Percentiles rank a stretch among this genome's conserved stretches.
Conservation (phyloP, 805 yeast genomes). For the Wickerhamomyces chambardii region DNA sequence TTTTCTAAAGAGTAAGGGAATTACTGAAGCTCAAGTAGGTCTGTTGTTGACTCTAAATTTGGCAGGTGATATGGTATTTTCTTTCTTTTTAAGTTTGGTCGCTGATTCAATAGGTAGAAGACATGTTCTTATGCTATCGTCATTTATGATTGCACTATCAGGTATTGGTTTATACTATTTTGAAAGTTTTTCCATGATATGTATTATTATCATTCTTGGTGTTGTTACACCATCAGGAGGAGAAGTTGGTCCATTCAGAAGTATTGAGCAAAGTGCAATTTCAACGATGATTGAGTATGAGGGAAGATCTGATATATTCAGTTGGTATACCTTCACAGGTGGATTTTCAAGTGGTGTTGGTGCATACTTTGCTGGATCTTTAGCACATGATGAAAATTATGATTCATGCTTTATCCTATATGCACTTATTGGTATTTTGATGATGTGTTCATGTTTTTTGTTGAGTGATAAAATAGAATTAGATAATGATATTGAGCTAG, state of each 20-base stretch:
- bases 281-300: constrained; percentile 35
- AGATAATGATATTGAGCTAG: background rate
- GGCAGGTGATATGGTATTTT: constrained; percentile 41
- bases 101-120: constrained; percentile 41
- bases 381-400: constrained; percentile 11
- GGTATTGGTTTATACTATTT: constrained; percentile 29
- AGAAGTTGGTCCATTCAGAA: constrained; percentile 50
- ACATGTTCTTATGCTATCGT: constrained; percentile 27
- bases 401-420: constrained; percentile 7
- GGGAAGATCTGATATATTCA: constrained; percentile 42
- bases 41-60: constrained; percentile 37
- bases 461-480: constrained; percentile 8
- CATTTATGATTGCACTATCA: constrained; percentile 31
- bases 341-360: constrained; percentile 38
- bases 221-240: constrained; percentile 49
- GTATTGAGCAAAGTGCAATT: constrained; percentile 42
- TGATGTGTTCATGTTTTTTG: constrained; percentile 1
- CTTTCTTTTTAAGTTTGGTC: constrained; percentile 33
- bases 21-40: constrained; percentile 36
- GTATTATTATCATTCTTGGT: constrained; percentile 34
- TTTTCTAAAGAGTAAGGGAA: constrained; percentile 31
- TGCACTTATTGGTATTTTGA: constrained; percentile 1
- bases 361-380: constrained; percentile 28
- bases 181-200: constrained; percentile 25
- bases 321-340: constrained; percentile 48